phyloP scores from a whole-genome alignment of 2,329 filamentous ascomycete genomes.

The Clonostachys sp. region DNA sequence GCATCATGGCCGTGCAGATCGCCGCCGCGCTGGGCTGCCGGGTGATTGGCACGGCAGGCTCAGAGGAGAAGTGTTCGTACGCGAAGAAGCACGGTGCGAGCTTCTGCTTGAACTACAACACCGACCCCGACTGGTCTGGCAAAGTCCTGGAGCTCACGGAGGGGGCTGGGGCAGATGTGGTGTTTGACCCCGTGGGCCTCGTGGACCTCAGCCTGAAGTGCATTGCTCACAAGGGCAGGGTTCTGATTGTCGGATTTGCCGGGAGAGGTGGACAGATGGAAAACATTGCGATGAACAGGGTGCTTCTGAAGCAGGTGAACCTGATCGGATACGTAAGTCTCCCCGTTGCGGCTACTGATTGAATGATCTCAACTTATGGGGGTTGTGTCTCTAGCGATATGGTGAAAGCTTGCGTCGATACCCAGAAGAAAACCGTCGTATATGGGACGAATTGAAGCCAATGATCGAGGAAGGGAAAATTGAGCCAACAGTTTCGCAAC shows the following conservation, averaged over 20 bases:
- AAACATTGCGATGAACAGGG: constrained; percentile 45
- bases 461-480: constrained; percentile 41
- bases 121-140: constrained; percentile 40
- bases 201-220: constrained; percentile 50
- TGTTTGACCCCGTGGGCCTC: constrained; percentile 54
- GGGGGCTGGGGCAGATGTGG: constrained; percentile 48
- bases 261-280: constrained; percentile 48
- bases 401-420: constrained; percentile 48
- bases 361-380: too few relatives aligned
- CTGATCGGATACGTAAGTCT: constrained; percentile 45
- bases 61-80: constrained; percentile 35
- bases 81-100: constrained; percentile 31
- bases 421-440: constrained; percentile 36
- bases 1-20: constrained; percentile 51
- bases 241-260: constrained; percentile 56
- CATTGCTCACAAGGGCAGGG: constrained; percentile 44
- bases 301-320: constrained; percentile 47
- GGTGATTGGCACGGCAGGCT: constrained; percentile 48
- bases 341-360: not conserved
- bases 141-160: constrained; percentile 39
- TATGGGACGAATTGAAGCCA: constrained; percentile 45
- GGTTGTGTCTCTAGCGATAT: constrained; percentile 33
- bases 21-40: constrained; percentile 45
- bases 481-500: constrained; percentile 43
- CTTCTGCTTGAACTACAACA: constrained; percentile 31